Evolutionary conservation across 164 flowering plant species (phyloP).

Genomic region (Piper longum): DNA sequence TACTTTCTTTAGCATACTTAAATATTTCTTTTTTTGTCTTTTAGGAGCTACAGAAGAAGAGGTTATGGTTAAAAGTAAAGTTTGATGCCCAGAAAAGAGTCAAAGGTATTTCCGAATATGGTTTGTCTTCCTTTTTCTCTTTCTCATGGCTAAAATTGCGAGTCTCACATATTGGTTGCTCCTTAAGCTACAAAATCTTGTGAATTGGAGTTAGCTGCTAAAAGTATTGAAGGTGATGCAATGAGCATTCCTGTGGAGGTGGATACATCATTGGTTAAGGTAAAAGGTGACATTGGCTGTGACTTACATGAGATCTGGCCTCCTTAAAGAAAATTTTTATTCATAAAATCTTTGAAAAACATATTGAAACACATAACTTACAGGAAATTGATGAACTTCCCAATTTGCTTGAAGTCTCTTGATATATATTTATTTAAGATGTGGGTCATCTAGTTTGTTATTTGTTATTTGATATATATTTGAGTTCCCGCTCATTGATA

Average conservation of each 20-base stretch:
- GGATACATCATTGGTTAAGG: constrained; percentile 7
- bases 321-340: background rate
- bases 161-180: constrained; percentile 7
- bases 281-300: background rate
- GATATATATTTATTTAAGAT: no score
- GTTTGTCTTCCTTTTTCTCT: background rate
- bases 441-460: background rate
- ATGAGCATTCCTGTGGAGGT: constrained; percentile 8
- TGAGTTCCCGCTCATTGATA: background rate
- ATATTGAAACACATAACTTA: background rate
- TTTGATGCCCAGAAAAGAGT: constrained; percentile 22
- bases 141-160: background rate
- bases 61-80: constrained; percentile 33
- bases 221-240: constrained; percentile 9
- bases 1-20: background rate
- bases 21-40: background rate
- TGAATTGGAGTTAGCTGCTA: constrained; percentile 5
- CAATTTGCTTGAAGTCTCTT: background rate
- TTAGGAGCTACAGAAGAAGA: constrained; percentile 41
- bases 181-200: constrained; percentile 10
- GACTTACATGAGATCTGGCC: background rate
- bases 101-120: constrained; percentile 18
- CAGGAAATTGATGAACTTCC: background rate
- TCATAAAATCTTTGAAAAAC: background rate
- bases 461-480: background rate